Base-by-base conservation (phyloP, 805 yeast genomes). In the Metschnikowia peoriensis region DNA sequence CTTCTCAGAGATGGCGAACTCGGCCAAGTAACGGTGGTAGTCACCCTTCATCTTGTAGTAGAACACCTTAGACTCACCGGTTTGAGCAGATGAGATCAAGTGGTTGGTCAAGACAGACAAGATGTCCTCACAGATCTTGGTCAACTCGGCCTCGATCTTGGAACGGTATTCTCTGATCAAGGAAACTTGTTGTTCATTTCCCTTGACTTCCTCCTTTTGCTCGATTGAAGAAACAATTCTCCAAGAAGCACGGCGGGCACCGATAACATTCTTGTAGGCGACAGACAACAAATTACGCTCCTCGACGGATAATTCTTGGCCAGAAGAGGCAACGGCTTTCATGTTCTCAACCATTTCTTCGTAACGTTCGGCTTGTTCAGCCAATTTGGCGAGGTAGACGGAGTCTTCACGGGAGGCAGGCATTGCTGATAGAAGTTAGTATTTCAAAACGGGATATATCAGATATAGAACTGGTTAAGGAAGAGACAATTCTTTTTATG, bases 41-140 rank as follows among this genome's bases (percentile, higher is more conserved):
- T 93, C 99, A 82, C 98, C 99, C 81, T 93, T 93, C 98, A 93
- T 93, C 84, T 93, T 93, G 80, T 89, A 91, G 83, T 93, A 93
- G 77, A 93, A 93, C 52, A 93, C 98, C 82, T 93, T 91, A 47
- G 97, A 91, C 78, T 94, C 99, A 67, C 97, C 97, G 61, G 96
- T 84, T 71, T 87, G 89, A 58, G 98, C 97, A 58, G 93, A 81
- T 62, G 97, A 92, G 67, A 93, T 90, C 74, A 93, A 85, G 74
- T 91, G 96, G 66, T 88, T 81, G 61, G 90, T 85, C 70, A 94
- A 83, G 57, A 93, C 97, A 41, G 85, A 78, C 67, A 94, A 79
- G 67, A 94, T 92, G 72, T 92, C 97, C 68, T 90, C 96, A 76
- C 97, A 91, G 68, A 93, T 92, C 72, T 87, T 88, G 61, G 91